Conservation (phyloP, 352 stramenopile genomes). For the Stramenopiles sp. region DNA sequence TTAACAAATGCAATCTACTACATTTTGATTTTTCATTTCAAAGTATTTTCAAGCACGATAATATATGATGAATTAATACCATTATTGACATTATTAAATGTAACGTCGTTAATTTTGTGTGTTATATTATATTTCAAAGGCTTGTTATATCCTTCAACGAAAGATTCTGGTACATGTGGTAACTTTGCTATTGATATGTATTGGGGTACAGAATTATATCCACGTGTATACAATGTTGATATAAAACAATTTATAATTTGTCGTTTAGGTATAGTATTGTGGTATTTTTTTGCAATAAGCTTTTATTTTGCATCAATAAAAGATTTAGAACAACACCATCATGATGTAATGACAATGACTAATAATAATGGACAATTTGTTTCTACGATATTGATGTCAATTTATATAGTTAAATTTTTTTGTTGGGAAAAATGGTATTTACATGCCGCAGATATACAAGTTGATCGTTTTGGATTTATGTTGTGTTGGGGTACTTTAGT, state of each 20-base stretch:
- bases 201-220: slow-evolving; percentile 91
- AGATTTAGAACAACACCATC: no score
- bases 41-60: slow-evolving; percentile 37
- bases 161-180: slow-evolving; percentile 65
- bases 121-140: slow-evolving; percentile 73
- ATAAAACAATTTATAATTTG: slow-evolving; percentile 95
- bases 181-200: slow-evolving; percentile 83
- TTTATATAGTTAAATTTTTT: slow-evolving; percentile 95
- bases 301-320: no score
- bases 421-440: no score
- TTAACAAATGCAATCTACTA: slow-evolving; percentile 50
- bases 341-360: no score
- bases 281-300: slow-evolving; percentile 61
- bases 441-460: slow-evolving; percentile 93
- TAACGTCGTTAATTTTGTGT: slow-evolving; percentile 80
- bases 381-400: slow-evolving; percentile 55
- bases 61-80: slow-evolving; percentile 64
- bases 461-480: slow-evolving; percentile 76
- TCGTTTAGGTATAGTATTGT: slow-evolving; percentile 87
- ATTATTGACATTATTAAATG: slow-evolving; percentile 68
- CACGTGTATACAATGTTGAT: slow-evolving; percentile 69
- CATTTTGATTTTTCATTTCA: slow-evolving; percentile 29
- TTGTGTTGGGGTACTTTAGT: slow-evolving; percentile 77
- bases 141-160: slow-evolving; percentile 46
- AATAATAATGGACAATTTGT: no score